These are phyloP conservation scores for Moricandia arvensis DNA, from an alignment of 345 rosid genomes.

Conservation along the genomic window DNA sequence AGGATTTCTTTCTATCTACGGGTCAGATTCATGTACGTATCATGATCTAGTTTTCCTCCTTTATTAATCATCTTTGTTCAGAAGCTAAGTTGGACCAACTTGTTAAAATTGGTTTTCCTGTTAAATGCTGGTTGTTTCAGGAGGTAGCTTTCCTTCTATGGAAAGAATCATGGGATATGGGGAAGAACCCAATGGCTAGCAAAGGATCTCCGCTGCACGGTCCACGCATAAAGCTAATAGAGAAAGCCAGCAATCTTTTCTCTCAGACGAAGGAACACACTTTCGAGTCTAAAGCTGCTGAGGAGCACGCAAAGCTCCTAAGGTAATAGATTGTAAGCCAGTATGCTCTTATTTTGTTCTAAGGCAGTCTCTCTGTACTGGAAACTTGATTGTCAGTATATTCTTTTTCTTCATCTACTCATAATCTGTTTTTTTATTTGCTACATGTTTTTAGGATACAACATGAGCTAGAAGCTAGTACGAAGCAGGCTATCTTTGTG, in stretches of 20 bases:
- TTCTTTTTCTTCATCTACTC: conserved; percentile 1
- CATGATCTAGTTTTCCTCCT: conserved; percentile 4
- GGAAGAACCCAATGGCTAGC: conserved; percentile 94
- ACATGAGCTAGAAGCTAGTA: conserved; percentile 85
- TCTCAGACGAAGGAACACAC: conserved; percentile 86
- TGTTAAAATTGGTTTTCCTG: too few species aligned
- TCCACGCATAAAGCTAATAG: conserved; percentile 92
- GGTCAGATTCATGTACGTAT: conserved; percentile 89
- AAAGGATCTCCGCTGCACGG: conserved; percentile 94
- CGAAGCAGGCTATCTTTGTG: conserved; percentile 93
- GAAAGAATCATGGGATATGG: conserved; percentile 96
- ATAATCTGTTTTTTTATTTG: not conserved
- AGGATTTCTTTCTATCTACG: conserved; percentile 86
- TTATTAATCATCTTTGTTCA: conserved; percentile 6
- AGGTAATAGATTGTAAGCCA: conserved; percentile 52
- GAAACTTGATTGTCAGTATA: not conserved
- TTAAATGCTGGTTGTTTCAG: conserved; percentile 38
- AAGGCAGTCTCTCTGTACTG: not conserved
- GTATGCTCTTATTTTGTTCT: not conserved
- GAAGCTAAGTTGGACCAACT: not conserved
- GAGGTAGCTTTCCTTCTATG: conserved; percentile 93
- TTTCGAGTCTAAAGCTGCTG: conserved; percentile 97
- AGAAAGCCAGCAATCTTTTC: conserved; percentile 73
- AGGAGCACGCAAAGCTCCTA: conserved; percentile 90
- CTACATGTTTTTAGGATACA: conserved; percentile 60